phyloP scores from a whole-genome alignment of 768 basidiomycete genomes.

The Dioszegia hungarica region DNA sequence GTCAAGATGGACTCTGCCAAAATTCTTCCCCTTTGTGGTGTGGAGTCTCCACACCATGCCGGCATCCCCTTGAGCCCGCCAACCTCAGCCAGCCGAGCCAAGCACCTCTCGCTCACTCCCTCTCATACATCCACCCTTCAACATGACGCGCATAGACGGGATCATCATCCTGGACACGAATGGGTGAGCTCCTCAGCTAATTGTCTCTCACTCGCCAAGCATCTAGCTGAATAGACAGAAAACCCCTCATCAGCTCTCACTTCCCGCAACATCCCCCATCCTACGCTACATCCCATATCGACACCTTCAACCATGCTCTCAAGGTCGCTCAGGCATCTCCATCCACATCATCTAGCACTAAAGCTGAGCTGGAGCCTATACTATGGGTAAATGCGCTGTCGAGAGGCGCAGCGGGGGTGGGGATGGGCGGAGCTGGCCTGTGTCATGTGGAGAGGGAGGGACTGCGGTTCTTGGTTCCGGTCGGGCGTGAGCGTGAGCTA shows the following conservation, averaged over 20 bases:
- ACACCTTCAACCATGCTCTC: conserved; percentile 71
- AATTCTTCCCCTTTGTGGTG: neutral
- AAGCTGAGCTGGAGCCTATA: conserved; percentile 39
- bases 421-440: conserved; percentile 55
- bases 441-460: conserved; percentile 76
- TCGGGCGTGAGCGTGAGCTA: conserved; percentile 77
- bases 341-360: conserved; percentile 2
- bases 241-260: conserved; percentile 82
- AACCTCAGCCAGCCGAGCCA: too few species aligned
- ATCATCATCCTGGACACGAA: conserved; percentile 46
- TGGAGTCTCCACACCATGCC: neutral
- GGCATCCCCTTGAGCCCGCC: too few species aligned
- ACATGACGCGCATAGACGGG: conserved; percentile 45
- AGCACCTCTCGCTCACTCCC: neutral
- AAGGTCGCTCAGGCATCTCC: conserved; percentile 52
- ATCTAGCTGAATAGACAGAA: conserved; percentile 31
- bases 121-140: neutral
- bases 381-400: conserved; percentile 41
- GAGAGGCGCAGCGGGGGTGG: conserved; percentile 5
- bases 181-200: conserved; percentile 28
- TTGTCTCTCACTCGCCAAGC: neutral
- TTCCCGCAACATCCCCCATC: conserved; percentile 72
- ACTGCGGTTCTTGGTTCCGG: conserved; percentile 69
- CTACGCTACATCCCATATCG: conserved; percentile 79
- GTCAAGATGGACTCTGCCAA: too few species aligned